Percentiles rank a stretch among this genome's conserved stretches.
These are phyloP conservation scores for Suillus spraguei DNA, from an alignment of 768 basidiomycete species.

Conservation along the genomic window DNA sequence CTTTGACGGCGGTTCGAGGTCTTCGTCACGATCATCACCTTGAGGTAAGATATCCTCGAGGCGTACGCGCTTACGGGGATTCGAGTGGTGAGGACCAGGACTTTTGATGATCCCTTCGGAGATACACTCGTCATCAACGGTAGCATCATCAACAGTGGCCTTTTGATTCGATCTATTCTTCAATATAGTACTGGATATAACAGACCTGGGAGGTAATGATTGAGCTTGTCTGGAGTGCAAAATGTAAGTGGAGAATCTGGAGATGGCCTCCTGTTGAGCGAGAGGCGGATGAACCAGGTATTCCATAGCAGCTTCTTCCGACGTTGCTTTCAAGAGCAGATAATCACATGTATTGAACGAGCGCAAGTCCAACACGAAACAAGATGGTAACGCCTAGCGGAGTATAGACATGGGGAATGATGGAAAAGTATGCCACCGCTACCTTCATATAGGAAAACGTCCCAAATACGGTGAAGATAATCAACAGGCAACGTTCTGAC, in stretches of 20 bases:
- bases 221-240: not conserved
- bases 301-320: conserved; percentile 48
- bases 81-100: not conserved
- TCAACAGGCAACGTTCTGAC: conserved; percentile 65
- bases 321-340: conserved; percentile 52
- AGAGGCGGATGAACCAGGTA: conserved; percentile 54
- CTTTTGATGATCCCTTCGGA: not conserved
- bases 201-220: not conserved
- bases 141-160: not conserved
- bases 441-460: conserved; percentile 84
- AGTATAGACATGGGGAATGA: not conserved
- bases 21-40: not conserved
- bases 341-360: conserved; percentile 64
- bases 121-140: not conserved
- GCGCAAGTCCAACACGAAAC: conserved; percentile 70
- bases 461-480: conserved; percentile 77
- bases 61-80: not conserved
- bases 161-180: not conserved
- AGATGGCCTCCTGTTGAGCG: conserved; percentile 8
- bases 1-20: not conserved
- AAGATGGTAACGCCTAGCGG: conserved; percentile 69
- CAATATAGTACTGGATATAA: not conserved
- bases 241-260: not conserved
- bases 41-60: not conserved
- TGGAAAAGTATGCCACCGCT: conserved; percentile 15